Percentiles rank a stretch among this genome's conserved stretches.
Conservation (phyloP, 352 stramenopile species). For the Globisporangium alternatum region DNA sequence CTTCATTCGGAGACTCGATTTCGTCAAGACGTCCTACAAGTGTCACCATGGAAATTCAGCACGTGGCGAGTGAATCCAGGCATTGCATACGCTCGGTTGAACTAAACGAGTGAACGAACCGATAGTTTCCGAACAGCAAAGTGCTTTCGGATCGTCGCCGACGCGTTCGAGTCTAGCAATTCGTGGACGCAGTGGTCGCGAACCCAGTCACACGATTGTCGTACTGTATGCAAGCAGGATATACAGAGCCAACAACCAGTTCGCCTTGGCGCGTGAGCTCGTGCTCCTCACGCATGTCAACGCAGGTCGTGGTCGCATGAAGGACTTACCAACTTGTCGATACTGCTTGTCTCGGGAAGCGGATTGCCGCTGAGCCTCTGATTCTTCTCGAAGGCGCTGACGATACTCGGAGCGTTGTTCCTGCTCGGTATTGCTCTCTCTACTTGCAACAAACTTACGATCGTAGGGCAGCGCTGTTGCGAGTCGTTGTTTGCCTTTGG, state of each 20-base stretch:
- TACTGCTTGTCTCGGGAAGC: neutral
- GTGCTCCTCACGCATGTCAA: neutral
- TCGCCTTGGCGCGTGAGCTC: neutral
- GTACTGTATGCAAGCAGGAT: slow-evolving; percentile 8
- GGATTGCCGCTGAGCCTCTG: neutral
- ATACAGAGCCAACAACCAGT: neutral
- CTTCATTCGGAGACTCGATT: neutral
- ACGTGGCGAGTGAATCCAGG: neutral
- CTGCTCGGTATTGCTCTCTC: neutral
- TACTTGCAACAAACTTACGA: neutral
- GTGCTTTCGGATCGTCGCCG: slow-evolving; percentile 24
- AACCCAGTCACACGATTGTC: slow-evolving; percentile 32
- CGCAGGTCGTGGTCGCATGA: neutral
- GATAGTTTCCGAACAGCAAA: slow-evolving; percentile 40
- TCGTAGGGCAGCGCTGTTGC: slow-evolving; percentile 14
- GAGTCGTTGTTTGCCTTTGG: neutral
- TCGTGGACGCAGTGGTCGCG: slow-evolving; percentile 52
- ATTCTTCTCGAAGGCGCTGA: neutral
- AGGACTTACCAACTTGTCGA: slow-evolving; percentile 6
- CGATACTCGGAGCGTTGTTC: neutral
- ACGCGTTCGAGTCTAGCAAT: slow-evolving; percentile 23
- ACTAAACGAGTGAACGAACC: slow-evolving; percentile 19
- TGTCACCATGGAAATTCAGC: neutral
- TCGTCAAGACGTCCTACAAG: slow-evolving; percentile 19
- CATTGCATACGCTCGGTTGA: neutral